phyloP scores from a whole-genome alignment of 2,329 filamentous ascomycete species.

The Acarospora socialis region DNA sequence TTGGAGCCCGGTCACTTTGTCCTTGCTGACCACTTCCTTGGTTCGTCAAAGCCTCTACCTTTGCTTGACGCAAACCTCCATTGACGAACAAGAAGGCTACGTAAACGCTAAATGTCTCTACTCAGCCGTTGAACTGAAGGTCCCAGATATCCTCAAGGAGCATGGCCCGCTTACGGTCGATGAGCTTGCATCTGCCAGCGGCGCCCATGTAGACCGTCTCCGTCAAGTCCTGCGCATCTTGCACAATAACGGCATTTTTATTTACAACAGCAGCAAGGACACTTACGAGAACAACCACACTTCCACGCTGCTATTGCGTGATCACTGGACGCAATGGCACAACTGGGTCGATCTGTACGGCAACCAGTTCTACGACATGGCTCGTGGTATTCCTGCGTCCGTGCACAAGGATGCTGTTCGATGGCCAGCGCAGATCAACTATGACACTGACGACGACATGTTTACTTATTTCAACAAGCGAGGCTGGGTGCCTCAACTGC shows the following conservation, averaged over 20 bases:
- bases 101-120: constrained; percentile 19
- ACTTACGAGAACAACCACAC: constrained; percentile 23
- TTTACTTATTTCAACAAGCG: constrained; percentile 25
- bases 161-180: constrained; percentile 13
- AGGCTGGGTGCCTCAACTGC: constrained; percentile 23
- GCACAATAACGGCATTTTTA: constrained; percentile 25
- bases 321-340: constrained; percentile 33
- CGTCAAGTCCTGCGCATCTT: constrained; percentile 22
- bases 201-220: constrained; percentile 18
- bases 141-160: constrained; percentile 21
- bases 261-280: constrained; percentile 17
- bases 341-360: constrained; percentile 32
- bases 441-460: constrained; percentile 27
- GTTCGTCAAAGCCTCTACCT: constrained; percentile 6
- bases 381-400: constrained; percentile 25
- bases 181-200: constrained; percentile 12
- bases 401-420: constrained; percentile 15
- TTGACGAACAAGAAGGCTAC: constrained; percentile 14
- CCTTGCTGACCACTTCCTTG: constrained; percentile 19
- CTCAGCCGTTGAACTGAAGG: constrained; percentile 19
- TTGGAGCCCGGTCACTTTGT: constrained; percentile 16
- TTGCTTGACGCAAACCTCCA: no score
- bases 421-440: constrained; percentile 27
- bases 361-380: constrained; percentile 32
- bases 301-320: constrained; percentile 21